Percentiles rank a stretch among this genome's conserved stretches.
These are phyloP conservation scores for Akebia trifoliata DNA, from an alignment of 164 flowering plant genomes.

Conservation along the genomic window DNA sequence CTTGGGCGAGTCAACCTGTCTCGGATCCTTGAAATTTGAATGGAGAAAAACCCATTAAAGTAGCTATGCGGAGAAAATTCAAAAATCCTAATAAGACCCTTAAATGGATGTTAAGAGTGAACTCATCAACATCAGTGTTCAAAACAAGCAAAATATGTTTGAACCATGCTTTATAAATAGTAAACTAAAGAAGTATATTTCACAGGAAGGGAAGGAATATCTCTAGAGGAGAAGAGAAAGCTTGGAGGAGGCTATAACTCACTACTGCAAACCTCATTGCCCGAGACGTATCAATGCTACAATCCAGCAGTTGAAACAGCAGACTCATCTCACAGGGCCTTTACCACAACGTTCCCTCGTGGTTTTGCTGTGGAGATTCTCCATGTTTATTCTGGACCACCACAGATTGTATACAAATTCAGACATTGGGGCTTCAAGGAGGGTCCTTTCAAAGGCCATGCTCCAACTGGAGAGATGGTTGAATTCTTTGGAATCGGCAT, in stretches of 20 bases:
- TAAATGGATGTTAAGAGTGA: too few relatives aligned
- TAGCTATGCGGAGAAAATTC: too few relatives aligned
- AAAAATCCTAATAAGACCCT: too few relatives aligned
- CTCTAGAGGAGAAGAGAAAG: slow-evolving; percentile 22
- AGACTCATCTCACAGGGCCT: slow-evolving; percentile 25
- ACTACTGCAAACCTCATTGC: slow-evolving; percentile 52
- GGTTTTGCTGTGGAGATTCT: slow-evolving; percentile 66
- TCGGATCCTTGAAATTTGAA: too few relatives aligned
- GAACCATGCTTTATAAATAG: too few relatives aligned
- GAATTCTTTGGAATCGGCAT: slow-evolving; percentile 48
- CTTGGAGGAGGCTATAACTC: slow-evolving; percentile 63
- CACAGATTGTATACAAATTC: slow-evolving; percentile 59
- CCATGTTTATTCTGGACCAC: slow-evolving; percentile 67
- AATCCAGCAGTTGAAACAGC: slow-evolving; percentile 32
- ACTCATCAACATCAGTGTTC: too few relatives aligned
- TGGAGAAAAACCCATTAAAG: too few relatives aligned
- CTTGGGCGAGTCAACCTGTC: too few relatives aligned
- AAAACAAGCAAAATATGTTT: too few relatives aligned
- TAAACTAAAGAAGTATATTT: too few relatives aligned
- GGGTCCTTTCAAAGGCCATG: slow-evolving; percentile 71
- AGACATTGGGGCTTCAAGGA: slow-evolving; percentile 87
- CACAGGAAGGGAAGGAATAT: slow-evolving; percentile 44
- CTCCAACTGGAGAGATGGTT: slow-evolving; percentile 59
- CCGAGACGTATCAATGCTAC: slow-evolving; percentile 31
- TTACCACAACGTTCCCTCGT: slow-evolving; percentile 54